A percentile compares a stretch with the other conserved stretches of the same genome.
Conservation (phyloP, 768 basidiomycete species). For the Rhizopogon rudus region DNA sequence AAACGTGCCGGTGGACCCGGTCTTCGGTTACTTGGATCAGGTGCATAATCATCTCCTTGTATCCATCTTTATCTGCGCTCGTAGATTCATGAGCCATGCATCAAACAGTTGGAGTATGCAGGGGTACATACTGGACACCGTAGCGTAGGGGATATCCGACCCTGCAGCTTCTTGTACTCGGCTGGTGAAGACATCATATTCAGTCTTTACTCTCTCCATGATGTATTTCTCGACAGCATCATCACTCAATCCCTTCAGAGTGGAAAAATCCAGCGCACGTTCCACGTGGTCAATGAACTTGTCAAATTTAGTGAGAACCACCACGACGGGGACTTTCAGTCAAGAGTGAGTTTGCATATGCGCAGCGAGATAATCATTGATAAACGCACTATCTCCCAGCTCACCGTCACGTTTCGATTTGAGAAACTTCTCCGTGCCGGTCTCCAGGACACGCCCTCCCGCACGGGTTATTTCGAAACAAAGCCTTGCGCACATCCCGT, state of each 20-base stretch:
- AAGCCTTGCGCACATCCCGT: neutral
- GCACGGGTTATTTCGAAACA: neutral
- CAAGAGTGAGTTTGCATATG: neutral
- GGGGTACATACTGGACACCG: constrained; percentile 1
- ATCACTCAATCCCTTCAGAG: neutral
- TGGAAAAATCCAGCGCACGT: neutral
- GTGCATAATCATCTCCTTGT: too few relatives aligned
- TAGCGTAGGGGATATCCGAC: neutral
- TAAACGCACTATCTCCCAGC: neutral
- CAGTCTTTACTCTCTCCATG: neutral
- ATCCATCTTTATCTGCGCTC: too few relatives aligned
- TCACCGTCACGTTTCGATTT: neutral
- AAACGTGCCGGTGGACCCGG: neutral
- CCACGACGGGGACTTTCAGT: neutral
- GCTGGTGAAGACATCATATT: neutral
- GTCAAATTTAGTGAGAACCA: constrained; percentile 5
- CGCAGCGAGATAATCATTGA: neutral
- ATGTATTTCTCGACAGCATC: neutral
- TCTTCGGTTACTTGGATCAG: neutral
- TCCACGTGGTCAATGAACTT: neutral
- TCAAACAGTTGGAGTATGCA: too few relatives aligned
- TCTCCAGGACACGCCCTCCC: neutral
- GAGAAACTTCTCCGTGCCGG: neutral
- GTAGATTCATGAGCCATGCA: too few relatives aligned
- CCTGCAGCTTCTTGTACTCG: neutral